Evolutionary conservation across 352 stramenopile genomes (phyloP), one percentile per base, ranked within the genome.

Genomic region (Globisporangium heterothallicum): DNA sequence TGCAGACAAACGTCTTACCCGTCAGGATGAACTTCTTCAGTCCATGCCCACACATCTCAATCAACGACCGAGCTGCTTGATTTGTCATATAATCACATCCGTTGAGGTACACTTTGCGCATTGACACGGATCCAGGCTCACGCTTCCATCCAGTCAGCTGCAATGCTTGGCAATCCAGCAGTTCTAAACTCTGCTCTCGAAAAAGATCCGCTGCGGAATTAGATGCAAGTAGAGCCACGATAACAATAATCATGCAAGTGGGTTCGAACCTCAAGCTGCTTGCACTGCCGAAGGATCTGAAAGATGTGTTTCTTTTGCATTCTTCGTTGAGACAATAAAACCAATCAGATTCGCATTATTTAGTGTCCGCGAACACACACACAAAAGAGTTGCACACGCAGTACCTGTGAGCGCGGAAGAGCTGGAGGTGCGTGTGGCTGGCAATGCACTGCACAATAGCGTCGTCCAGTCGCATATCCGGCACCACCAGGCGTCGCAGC

Each of bases 251-350:
- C 14, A 13, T 38, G 16, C 10, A 12, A 61, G 49, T 18, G 8
- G 10, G 16, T 32, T 44, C 56, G 0, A 8, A 77, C 66, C 61
- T 78, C 49, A 6, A 82, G 53, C 19, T 56, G 57, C n/a, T 44
- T 29, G 35, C 70, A 78, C n/a, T 55, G 26, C 30, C 58, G 48
- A 27, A 82, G 25, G 24, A 84, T 58, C 42, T 67, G 65, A 44
- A 77, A 67, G 14, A 84, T 57, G 44, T 84, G 73, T 42, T 74
- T 84, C 57, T 71, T 72, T 56, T 73, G 63, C 48, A 84, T 63
- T 44, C 70, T 78, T 61, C n/a, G n/a, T n/a, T n/a, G n/a, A n/a
- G n/a, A n/a, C n/a, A n/a, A n/a, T n/a, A n/a, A n/a, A n/a, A n/a
- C n/a, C n/a, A n/a, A n/a, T n/a, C n/a, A n/a, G n/a, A n/a, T n/a